Conservation (phyloP, 225 moss, liverwort and hornwort genomes). For the Ulota crispa region DNA sequence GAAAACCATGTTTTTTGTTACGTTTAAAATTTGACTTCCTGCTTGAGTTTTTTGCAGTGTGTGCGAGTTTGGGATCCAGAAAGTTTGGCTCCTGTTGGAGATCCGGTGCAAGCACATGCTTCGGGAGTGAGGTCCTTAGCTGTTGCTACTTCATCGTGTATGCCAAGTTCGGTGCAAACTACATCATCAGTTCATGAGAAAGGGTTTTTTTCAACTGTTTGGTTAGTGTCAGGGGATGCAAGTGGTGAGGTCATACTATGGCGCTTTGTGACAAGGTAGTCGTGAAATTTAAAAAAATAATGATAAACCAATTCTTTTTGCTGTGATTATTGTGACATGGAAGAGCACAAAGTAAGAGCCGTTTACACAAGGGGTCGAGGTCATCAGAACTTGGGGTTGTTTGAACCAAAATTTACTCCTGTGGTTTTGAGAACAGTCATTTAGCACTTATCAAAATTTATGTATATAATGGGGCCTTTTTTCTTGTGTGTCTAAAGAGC, state of each 20-base stretch:
- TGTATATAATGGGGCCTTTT: too few species aligned
- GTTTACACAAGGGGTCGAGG: too few species aligned
- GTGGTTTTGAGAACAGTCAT: too few species aligned
- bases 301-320: neutral
- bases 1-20: neutral
- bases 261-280: constrained; percentile 11
- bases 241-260: constrained; percentile 36
- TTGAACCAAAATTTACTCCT: too few species aligned
- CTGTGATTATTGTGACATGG: neutral
- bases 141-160: constrained; percentile 19
- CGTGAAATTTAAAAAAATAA: neutral
- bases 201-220: neutral
- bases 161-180: neutral
- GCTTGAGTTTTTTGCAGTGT: neutral
- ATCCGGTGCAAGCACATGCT: constrained; percentile 37
- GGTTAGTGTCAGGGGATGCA: constrained; percentile 47
- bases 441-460: too few species aligned
- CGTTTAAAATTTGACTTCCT: neutral
- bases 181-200: neutral
- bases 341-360: neutral
- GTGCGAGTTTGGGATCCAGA: constrained; percentile 45
- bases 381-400: too few species aligned
- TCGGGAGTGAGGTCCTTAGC: constrained; percentile 35
- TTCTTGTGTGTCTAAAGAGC: too few species aligned
- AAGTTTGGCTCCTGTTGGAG: constrained; percentile 29